Conservation (phyloP, 768 basidiomycete species). For the Lactarius deliciosus region DNA sequence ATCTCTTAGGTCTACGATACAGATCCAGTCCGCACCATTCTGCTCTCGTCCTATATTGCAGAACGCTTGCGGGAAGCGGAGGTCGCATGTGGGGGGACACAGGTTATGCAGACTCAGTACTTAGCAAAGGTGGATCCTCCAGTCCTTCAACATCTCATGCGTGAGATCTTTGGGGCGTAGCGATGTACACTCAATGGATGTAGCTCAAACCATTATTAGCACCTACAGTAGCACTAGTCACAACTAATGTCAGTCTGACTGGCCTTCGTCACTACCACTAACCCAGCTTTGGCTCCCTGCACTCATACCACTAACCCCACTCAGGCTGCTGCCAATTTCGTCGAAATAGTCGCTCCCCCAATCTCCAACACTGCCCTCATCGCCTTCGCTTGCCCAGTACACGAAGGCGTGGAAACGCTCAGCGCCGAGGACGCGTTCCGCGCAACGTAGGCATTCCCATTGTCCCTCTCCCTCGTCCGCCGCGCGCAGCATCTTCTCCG, state of each 20-base stretch:
- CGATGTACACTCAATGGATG: not conserved
- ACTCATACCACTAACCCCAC: conserved; percentile 29
- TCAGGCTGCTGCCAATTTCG: conserved; percentile 30
- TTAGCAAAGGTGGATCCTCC: conserved; percentile 67
- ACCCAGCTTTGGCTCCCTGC: conserved; percentile 29
- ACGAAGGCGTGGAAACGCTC: conserved; percentile 51
- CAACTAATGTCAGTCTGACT: conserved; percentile 22
- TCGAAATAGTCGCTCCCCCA: conserved; percentile 47
- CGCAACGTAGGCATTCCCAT: conserved; percentile 89
- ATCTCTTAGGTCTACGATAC: conserved; percentile 56
- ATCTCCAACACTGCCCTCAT: conserved; percentile 53
- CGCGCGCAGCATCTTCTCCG: conserved; percentile 73
- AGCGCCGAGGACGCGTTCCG: conserved; percentile 59
- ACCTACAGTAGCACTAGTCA: not conserved
- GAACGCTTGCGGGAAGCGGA: conserved; percentile 64
- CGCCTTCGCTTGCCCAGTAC: conserved; percentile 38
- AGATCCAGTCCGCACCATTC: conserved; percentile 69
- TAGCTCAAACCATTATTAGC: not conserved
- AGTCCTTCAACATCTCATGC: conserved; percentile 65
- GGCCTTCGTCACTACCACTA: conserved; percentile 29
- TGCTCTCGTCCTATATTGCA: conserved; percentile 61
- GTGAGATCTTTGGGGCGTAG: conserved; percentile 32
- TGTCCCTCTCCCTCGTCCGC: conserved; percentile 61
- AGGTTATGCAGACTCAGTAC: conserved; percentile 58
- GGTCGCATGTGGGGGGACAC: conserved; percentile 54